Evolutionary conservation across 208 protist species (phyloP).

Genomic region (Leishmania aethiopica): DNA sequence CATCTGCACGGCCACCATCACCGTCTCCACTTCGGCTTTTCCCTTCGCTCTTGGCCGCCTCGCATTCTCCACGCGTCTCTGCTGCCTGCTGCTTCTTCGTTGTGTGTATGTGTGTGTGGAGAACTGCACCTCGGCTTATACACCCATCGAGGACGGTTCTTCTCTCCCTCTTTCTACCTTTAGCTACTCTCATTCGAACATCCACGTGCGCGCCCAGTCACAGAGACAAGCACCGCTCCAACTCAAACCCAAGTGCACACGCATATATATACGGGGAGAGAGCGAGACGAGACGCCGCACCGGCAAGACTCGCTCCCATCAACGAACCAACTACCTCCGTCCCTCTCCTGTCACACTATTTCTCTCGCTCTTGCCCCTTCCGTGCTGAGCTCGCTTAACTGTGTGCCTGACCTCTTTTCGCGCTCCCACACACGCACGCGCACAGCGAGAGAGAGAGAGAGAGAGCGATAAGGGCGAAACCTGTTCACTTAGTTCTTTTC

Average conservation of each 20-base stretch:
- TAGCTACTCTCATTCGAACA: no score
- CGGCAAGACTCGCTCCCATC: not conserved
- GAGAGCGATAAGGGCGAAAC: not conserved
- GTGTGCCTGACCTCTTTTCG: not conserved
- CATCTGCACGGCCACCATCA: not conserved
- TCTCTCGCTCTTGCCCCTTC: not conserved
- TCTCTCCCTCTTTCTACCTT: not conserved
- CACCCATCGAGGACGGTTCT: not conserved
- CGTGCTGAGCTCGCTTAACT: not conserved
- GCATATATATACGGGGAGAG: no score
- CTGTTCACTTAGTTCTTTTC: not conserved
- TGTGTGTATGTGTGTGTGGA: constrained; percentile 6
- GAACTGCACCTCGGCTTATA: not conserved
- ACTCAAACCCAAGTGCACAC: no score
- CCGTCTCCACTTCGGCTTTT: not conserved
- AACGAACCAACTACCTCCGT: not conserved
- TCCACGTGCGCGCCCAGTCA: no score
- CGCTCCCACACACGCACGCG: not conserved
- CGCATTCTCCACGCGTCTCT: not conserved
- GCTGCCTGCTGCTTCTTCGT: not conserved
- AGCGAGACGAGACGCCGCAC: no score
- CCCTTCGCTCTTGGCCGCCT: not conserved
- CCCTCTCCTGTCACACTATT: not conserved
- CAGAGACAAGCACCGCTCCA: no score
- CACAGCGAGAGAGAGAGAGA: not conserved